phyloP scores from a whole-genome alignment of 495 filamentous ascomycete genomes.

The Xylaria flabelliformis region DNA sequence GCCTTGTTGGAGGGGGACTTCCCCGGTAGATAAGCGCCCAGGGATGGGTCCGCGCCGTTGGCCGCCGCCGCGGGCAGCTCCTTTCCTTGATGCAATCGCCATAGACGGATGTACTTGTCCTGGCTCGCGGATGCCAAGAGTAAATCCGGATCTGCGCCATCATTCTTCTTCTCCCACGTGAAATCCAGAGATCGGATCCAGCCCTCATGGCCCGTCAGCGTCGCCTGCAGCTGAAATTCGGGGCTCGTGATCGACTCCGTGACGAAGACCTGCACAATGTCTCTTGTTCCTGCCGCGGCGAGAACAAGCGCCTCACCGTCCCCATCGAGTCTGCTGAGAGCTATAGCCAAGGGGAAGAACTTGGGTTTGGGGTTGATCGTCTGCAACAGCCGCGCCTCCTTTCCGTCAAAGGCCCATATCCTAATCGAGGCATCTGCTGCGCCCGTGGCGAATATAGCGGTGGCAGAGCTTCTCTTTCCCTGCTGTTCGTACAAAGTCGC shows the following conservation, averaged over 20 bases:
- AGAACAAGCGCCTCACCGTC: constrained; percentile 63
- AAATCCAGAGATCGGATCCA: constrained; percentile 91
- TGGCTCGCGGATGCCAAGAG: constrained; percentile 93
- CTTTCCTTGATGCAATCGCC: constrained; percentile 79
- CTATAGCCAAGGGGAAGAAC: constrained; percentile 80
- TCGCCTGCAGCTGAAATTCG: constrained; percentile 75
- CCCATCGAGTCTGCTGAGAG: constrained; percentile 63
- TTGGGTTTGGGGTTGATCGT: constrained; percentile 74
- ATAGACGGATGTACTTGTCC: constrained; percentile 95
- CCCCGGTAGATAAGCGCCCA: constrained; percentile 62
- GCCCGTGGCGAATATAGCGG: constrained; percentile 68
- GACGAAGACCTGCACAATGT: constrained; percentile 77
- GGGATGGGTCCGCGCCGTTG: constrained; percentile 50
- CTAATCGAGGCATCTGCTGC: constrained; percentile 83
- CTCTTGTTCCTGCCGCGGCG: constrained; percentile 83
- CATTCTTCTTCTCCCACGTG: constrained; percentile 59
- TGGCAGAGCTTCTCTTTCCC: constrained; percentile 21
- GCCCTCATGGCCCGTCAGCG: constrained; percentile 88
- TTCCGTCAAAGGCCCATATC: constrained; percentile 69
- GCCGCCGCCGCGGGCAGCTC: constrained; percentile 58
- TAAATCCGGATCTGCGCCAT: constrained; percentile 63
- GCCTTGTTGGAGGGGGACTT: constrained; percentile 83
- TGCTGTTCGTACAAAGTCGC: constrained; percentile 52
- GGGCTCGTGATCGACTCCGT: constrained; percentile 40
- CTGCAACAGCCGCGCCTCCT: constrained; percentile 64